Base-by-base conservation (phyloP, 441 rosid species). In the Erodium moschatum region DNA sequence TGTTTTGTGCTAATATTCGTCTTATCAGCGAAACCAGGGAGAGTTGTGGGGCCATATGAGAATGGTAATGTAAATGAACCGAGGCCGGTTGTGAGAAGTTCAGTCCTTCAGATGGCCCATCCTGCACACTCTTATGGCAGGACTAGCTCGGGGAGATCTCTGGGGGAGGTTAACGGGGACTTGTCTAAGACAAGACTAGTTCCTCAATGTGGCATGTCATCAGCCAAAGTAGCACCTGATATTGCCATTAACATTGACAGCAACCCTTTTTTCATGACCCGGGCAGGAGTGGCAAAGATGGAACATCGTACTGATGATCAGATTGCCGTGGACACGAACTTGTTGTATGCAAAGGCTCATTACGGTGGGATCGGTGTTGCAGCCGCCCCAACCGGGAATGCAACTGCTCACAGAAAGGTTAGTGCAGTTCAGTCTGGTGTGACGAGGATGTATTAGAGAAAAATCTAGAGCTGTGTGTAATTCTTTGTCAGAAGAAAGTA, bases 241-340 rank as follows among this genome's bases (percentile, higher is more conserved):
- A 79, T 90, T 33, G 91, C 94, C 65, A 85, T 92, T 76, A 81
- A 86, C 73, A 92, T 92, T 1, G 96, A 92, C 71, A 70, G 83
- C 67, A 89, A 90, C 79, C 96, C 96, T 0, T 89, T 86, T 78
- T 86, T 89, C 69, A 85, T 85, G 92, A 82, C 90, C 10, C 76
- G 89, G 71, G 83, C 76, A 0, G 92, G 91, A 72, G 83, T 78
- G 69, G 76, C 73, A 67, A 85, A 84, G 79, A 83, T 67, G 29
- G 98, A 90, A 38, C 82, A 74, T 64, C 31, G 31, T 29, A 79
- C 85, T 27, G 60, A 81, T 69, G 91, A 7, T 35, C 40, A 35
- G 9, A 35, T 35, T 35, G 40, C 40, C 9, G 40, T 35, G 40
- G 40, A 35, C 40, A 35, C 40, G 40, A 35, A 35, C 40, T 35